These are phyloP conservation scores for Taphrina deformans DNA, from an alignment of 1,139 yeast species.

Conservation along the genomic window DNA sequence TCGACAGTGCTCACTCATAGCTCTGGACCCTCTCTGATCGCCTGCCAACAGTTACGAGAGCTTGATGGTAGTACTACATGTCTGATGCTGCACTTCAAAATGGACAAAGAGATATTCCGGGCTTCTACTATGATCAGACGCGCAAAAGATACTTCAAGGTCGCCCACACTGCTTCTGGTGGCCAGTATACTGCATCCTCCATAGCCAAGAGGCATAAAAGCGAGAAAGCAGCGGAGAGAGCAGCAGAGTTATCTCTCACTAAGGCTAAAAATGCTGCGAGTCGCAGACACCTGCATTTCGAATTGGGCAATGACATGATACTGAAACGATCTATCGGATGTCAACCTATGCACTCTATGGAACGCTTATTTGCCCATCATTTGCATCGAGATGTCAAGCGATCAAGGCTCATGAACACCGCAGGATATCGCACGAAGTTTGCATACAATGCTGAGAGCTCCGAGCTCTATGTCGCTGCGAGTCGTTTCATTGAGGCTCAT, in stretches of 20 bases:
- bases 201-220: constrained; percentile 2
- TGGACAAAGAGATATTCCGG: constrained; percentile 21
- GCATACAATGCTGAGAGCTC: constrained; percentile 1
- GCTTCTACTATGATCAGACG: constrained; percentile 27
- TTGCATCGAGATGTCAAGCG: not conserved
- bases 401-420: not conserved
- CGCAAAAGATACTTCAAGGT: constrained; percentile 20
- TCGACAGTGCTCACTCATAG: too few relatives aligned
- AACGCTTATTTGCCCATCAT: not conserved
- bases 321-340: not conserved
- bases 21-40: too few relatives aligned
- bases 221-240: not conserved
- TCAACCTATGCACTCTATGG: not conserved
- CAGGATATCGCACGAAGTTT: not conserved
- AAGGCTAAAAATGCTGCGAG: not conserved
- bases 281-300: not conserved
- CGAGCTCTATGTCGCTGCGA: constrained; percentile 1
- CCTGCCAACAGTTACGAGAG: too few relatives aligned
- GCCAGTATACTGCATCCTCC: constrained; percentile 10
- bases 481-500: not conserved
- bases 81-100: not conserved
- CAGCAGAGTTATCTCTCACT: not conserved
- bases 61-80: not conserved
- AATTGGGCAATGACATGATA: not conserved
- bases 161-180: constrained; percentile 25